Base-by-base conservation (phyloP, 164 flowering plant genomes). In the Protea cynaroides region DNA sequence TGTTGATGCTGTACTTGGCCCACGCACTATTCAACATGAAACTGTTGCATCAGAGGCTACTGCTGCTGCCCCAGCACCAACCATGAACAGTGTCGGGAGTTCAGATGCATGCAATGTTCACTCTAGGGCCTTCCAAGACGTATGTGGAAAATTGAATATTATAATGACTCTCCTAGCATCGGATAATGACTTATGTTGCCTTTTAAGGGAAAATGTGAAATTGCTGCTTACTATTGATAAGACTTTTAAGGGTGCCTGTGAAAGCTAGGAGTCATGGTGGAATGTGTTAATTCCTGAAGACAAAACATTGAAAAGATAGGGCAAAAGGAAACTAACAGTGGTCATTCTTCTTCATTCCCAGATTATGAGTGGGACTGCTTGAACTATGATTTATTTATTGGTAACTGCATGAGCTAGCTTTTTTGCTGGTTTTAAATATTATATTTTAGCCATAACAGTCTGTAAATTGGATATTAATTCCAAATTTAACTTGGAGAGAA, bases 1-100 rank as follows among this genome's bases (percentile, higher is more conserved):
- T 54, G 95, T 88, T 15, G 98, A 92, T 78, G 79, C 92, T 60
- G 82, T 92, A 2, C 50, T 88, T 78, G 98, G 98, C 59, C 96
- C 98, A 50, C 90, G 90, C 25, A 83, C 91, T 40, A 74, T 92
- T 66, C 91, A 85, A 56, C 92, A 86, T 72, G 98, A 92, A 63
- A 77, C 81, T 57, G 89, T 80, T 7, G 84, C 36, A 38, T 52
- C 87, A 55, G 86, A 80, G 68, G 83, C 80, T 21, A 65, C 82
- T 62, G 76, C 76, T 61, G 50, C 82, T 40, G 66, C 89, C 54
- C 73, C 92, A 59, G 86, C 78, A 25, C 67, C 86, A 18, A 47
- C 71, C 12, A 47, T 72, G 52, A 76, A 21, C 72, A 74, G 68
- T 59, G 3, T 62, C 29, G 75, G 71, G 47, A 77, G 79, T 4